Percentiles rank a stretch among this genome's conserved stretches.
Conservation (phyloP, 306 rosid genomes). For the Canavalia ensiformis region DNA sequence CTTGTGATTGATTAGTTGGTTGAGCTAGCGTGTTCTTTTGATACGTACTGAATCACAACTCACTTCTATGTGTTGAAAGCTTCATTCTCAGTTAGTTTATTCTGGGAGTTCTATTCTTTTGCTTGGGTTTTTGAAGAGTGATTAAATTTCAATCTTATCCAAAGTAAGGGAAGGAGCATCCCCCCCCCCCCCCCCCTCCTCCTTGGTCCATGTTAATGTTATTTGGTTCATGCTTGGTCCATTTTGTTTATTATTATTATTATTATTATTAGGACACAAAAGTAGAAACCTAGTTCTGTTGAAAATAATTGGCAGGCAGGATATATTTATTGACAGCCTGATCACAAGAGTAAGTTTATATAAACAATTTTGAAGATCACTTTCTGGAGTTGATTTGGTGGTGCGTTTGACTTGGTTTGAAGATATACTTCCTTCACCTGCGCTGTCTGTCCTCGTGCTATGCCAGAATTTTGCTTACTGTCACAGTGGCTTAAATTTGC, state of each 20-base stretch:
- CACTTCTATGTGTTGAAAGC: not conserved
- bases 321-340: not conserved
- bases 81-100: not conserved
- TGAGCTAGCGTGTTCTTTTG: conserved; percentile 23
- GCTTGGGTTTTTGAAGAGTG: not conserved
- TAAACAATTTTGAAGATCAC: too few relatives aligned
- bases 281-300: not conserved
- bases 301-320: not conserved
- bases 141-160: not conserved
- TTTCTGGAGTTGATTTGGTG: too few relatives aligned
- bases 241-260: not conserved
- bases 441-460: not conserved
- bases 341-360: not conserved
- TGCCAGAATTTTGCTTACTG: not conserved
- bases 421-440: not conserved
- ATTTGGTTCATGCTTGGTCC: not conserved
- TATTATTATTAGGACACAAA: not conserved
- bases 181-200: not conserved
- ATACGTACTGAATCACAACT: not conserved
- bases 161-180: too few relatives aligned
- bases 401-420: too few relatives aligned
- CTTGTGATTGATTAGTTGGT: not conserved
- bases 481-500: not conserved
- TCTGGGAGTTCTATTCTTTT: conserved; percentile 1
- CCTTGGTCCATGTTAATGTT: not conserved